A percentile compares a stretch with the other conserved stretches of the same genome.
Conservation (phyloP, 202 grass and related monocot species). For the Schoenoplectus tabernaemontani region DNA sequence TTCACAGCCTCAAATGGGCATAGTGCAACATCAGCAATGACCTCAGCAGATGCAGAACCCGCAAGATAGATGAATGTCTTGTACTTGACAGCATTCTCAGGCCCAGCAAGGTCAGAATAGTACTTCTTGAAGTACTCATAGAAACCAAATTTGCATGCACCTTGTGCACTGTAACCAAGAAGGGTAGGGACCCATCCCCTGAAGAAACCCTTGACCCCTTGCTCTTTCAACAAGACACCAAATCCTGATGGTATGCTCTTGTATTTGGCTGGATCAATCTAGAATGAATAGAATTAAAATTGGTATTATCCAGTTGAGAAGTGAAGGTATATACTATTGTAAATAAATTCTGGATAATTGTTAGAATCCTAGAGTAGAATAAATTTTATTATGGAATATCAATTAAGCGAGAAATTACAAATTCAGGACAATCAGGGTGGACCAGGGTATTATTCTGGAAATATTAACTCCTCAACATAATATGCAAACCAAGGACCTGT, state of each 20-base stretch:
- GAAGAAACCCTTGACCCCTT: slow-evolving; percentile 78
- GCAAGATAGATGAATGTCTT: slow-evolving; percentile 97
- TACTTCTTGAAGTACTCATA: slow-evolving; percentile 99
- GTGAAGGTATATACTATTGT: not conserved
- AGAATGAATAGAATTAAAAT: slow-evolving; percentile 14
- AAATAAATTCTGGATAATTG: not conserved
- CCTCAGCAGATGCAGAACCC: slow-evolving; percentile 91
- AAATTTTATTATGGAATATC: not conserved
- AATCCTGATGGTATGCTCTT: slow-evolving; percentile 88
- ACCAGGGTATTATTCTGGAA: not conserved
- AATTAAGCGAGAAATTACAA: not conserved
- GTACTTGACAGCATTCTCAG: slow-evolving; percentile 84
- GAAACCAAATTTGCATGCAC: slow-evolving; percentile 93
- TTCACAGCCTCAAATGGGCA: slow-evolving; percentile 96
- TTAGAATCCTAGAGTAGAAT: not conserved
- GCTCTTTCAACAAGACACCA: slow-evolving; percentile 78
- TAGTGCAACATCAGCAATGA: slow-evolving; percentile 88
- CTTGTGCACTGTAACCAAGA: slow-evolving; percentile 89
- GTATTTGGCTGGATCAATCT: slow-evolving; percentile 86
- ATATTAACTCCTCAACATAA: not conserved
- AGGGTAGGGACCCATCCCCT: slow-evolving; percentile 92
- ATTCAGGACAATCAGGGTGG: not conserved
- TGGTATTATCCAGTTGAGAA: not conserved
- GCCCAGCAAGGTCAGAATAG: slow-evolving; percentile 90
- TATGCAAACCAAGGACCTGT: not conserved